phyloP scores from a whole-genome alignment of 2,329 filamentous ascomycete species.

The Calonectria fujianensis region DNA sequence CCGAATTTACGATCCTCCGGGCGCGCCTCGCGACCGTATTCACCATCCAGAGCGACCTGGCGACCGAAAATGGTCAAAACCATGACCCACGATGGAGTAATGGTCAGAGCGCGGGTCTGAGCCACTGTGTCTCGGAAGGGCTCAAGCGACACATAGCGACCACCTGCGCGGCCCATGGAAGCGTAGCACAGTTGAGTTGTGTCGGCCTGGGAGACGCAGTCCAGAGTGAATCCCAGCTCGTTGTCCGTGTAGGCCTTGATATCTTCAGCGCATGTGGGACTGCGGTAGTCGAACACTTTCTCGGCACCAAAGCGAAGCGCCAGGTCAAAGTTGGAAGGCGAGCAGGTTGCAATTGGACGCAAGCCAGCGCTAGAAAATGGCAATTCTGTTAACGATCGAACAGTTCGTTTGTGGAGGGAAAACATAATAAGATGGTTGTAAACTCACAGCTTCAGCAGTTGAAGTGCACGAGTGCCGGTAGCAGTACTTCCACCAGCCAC shows the following conservation, averaged over 20 bases:
- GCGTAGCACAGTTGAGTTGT: slow-evolving; percentile 33
- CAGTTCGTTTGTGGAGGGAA: background rate
- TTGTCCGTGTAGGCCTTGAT: slow-evolving; percentile 37
- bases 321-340: slow-evolving; percentile 32
- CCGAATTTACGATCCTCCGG: slow-evolving; percentile 16
- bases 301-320: slow-evolving; percentile 32
- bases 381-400: background rate
- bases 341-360: slow-evolving; percentile 33
- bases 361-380: slow-evolving; percentile 7
- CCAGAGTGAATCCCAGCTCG: slow-evolving; percentile 26
- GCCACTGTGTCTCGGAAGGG: slow-evolving; percentile 16
- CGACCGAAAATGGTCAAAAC: slow-evolving; percentile 18
- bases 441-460: slow-evolving; percentile 1
- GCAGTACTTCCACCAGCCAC: slow-evolving; percentile 1
- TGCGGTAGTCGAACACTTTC: slow-evolving; percentile 35
- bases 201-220: slow-evolving; percentile 29
- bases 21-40: slow-evolving; percentile 24
- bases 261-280: slow-evolving; percentile 26
- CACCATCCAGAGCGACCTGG: slow-evolving; percentile 26
- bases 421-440: background rate
- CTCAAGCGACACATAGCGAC: slow-evolving; percentile 8
- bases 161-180: slow-evolving; percentile 35
- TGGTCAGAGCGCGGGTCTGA: slow-evolving; percentile 13
- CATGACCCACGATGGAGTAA: slow-evolving; percentile 26
- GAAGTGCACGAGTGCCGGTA: background rate